Conservation (phyloP, 805 yeast genomes). For the Saccharomycopsis olivae region DNA sequence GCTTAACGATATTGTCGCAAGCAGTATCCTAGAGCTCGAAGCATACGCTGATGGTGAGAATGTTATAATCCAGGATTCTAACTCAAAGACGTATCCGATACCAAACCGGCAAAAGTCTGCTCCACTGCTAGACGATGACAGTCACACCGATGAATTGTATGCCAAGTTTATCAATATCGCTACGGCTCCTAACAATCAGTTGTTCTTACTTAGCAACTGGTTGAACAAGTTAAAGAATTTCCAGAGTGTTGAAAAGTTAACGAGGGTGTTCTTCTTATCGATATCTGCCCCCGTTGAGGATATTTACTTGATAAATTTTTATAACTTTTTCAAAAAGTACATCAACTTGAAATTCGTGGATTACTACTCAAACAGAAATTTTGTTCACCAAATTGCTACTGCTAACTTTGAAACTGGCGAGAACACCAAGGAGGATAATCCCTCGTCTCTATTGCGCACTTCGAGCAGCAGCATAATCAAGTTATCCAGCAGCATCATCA, state of each 20-base stretch:
- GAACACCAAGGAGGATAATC: not conserved
- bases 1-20: conserved; percentile 67
- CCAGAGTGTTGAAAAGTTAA: conserved; percentile 35
- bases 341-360: conserved; percentile 59
- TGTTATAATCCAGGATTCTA: conserved; percentile 19
- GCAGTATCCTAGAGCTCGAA: conserved; percentile 62
- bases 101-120: not conserved
- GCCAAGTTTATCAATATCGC: conserved; percentile 54
- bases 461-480: not conserved
- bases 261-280: conserved; percentile 64
- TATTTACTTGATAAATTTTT: conserved; percentile 40
- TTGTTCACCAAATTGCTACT: conserved; percentile 57
- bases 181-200: conserved; percentile 27
- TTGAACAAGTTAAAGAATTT: conserved; percentile 35
- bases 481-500: conserved; percentile 5
- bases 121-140: conserved; percentile 23
- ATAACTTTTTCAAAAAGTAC: conserved; percentile 35
- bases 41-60: conserved; percentile 48
- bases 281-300: conserved; percentile 58
- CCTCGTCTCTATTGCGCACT: not conserved
- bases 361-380: conserved; percentile 62
- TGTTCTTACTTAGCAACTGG: conserved; percentile 29
- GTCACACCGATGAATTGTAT: conserved; percentile 58
- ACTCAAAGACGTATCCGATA: not conserved
- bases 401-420: not conserved